Evolutionary conservation across 2,329 filamentous ascomycete genomes (phyloP).

Genomic region (Beauveria caledonica): DNA sequence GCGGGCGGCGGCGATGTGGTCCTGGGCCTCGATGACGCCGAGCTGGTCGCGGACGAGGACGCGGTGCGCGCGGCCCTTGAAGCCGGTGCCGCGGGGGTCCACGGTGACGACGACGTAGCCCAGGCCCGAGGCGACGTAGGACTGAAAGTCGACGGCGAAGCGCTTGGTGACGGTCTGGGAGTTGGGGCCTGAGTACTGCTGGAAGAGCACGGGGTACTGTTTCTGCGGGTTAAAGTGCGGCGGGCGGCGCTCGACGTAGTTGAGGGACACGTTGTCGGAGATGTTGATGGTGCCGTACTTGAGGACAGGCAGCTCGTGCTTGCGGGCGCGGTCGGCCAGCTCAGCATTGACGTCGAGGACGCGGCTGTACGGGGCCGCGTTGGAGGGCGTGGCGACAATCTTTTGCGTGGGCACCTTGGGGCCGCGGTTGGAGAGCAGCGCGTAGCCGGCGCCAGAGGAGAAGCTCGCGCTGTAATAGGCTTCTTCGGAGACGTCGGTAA

Average conservation of each 20-base stretch:
- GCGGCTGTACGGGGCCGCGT: constrained; percentile 54
- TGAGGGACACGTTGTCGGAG: constrained; percentile 60
- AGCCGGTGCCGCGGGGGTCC: constrained; percentile 88
- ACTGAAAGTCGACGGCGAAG: constrained; percentile 82
- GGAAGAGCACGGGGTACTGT: constrained; percentile 90
- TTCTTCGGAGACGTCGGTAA: constrained; percentile 66
- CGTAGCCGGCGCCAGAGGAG: constrained; percentile 73
- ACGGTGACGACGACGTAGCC: constrained; percentile 94
- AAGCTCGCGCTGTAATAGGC: constrained; percentile 81
- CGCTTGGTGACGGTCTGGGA: constrained; percentile 78
- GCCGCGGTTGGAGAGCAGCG: constrained; percentile 74
- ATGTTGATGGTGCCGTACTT: constrained; percentile 81
- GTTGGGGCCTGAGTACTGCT: constrained; percentile 89
- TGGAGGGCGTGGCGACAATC: constrained; percentile 74
- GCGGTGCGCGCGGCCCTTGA: constrained; percentile 74
- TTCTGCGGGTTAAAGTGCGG: constrained; percentile 78
- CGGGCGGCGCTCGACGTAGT: constrained; percentile 76
- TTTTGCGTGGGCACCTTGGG: constrained; percentile 87
- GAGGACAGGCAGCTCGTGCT: constrained; percentile 74
- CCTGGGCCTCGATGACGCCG: constrained; percentile 74
- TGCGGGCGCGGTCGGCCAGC: constrained; percentile 60
- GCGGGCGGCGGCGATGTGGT: constrained; percentile 87
- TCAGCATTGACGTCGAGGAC: constrained; percentile 69
- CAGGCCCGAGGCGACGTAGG: constrained; percentile 74
- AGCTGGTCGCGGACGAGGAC: constrained; percentile 77